Conservation (phyloP, 2,329 filamentous ascomycete species). For the Lecanosticta acicola region DNA sequence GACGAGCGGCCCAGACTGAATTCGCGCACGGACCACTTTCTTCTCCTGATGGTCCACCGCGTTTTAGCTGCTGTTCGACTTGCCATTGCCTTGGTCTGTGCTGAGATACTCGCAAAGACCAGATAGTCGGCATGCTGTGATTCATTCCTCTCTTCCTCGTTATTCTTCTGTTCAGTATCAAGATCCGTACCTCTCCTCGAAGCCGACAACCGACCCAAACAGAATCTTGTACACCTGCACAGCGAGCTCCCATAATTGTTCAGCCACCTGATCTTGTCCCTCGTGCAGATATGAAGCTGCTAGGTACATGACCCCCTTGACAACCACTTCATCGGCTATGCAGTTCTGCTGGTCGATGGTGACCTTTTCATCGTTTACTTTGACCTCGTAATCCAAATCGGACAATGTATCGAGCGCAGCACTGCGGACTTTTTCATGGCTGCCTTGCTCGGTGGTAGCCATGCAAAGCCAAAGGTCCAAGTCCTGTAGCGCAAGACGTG, state of each 20-base stretch:
- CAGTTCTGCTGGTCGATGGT: conserved; percentile 4
- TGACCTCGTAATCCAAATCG: conserved; percentile 11
- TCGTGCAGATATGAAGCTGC: conserved; percentile 3
- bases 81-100: too few species aligned
- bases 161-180: not conserved
- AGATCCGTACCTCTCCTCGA: conserved; percentile 4
- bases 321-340: conserved; percentile 3
- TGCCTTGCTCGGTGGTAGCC: conserved; percentile 5
- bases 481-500: conserved; percentile 10
- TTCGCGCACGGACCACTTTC: too few species aligned
- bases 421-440: conserved; percentile 1
- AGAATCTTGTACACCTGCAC: conserved; percentile 13
- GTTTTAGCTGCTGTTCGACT: too few species aligned
- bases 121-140: too few species aligned
- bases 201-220: conserved; percentile 11
- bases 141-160: not conserved
- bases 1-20: too few species aligned
- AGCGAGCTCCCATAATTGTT: conserved; percentile 11
- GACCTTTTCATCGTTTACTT: conserved; percentile 2
- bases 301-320: conserved; percentile 13
- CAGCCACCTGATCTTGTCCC: conserved; percentile 3
- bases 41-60: too few species aligned
- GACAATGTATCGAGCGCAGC: conserved; percentile 7
- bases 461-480: conserved; percentile 18
- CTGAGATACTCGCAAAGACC: too few species aligned